These are phyloP conservation scores for Xylaria sp. DNA, from an alignment of 2,329 filamentous ascomycete species.

Conservation along the genomic window DNA sequence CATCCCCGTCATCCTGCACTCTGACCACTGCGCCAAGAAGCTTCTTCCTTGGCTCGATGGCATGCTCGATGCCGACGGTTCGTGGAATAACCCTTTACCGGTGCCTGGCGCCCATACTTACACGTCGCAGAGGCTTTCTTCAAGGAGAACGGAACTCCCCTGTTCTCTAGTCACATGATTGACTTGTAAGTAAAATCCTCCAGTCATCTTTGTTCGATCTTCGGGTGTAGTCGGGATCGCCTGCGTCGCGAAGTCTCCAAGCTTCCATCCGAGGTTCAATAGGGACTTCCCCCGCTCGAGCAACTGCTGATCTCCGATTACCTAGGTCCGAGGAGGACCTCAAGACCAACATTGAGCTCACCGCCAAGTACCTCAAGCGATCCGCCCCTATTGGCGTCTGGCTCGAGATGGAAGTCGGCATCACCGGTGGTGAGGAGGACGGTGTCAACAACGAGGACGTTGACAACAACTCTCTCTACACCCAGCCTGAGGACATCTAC, in stretches of 20 bases:
- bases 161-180: constrained; percentile 98
- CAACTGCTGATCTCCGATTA: not conserved
- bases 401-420: constrained; percentile 87
- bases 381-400: constrained; percentile 96
- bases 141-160: constrained; percentile 85
- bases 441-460: constrained; percentile 98
- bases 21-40: constrained; percentile 99
- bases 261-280: not conserved
- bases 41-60: constrained; percentile 96
- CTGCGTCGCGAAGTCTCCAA: not conserved
- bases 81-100: not conserved
- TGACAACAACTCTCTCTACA: constrained; percentile 94
- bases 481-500: constrained; percentile 93
- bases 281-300: not conserved
- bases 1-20: constrained; percentile 88
- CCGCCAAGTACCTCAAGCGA: constrained; percentile 87
- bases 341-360: constrained; percentile 86
- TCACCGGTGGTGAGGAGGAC: constrained; percentile 96
- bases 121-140: constrained; percentile 69
- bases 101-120: constrained; percentile 36
- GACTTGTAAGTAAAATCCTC: constrained; percentile 55
- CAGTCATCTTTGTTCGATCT: not conserved
- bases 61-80: constrained; percentile 47
- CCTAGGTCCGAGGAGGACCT: constrained; percentile 68
- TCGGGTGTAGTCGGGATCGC: not conserved